A percentile compares a stretch with the other conserved stretches of the same genome.
These are phyloP conservation scores for Hawksworthiomyces lignivorus DNA, from an alignment of 2,329 filamentous ascomycete species.

Conservation along the genomic window DNA sequence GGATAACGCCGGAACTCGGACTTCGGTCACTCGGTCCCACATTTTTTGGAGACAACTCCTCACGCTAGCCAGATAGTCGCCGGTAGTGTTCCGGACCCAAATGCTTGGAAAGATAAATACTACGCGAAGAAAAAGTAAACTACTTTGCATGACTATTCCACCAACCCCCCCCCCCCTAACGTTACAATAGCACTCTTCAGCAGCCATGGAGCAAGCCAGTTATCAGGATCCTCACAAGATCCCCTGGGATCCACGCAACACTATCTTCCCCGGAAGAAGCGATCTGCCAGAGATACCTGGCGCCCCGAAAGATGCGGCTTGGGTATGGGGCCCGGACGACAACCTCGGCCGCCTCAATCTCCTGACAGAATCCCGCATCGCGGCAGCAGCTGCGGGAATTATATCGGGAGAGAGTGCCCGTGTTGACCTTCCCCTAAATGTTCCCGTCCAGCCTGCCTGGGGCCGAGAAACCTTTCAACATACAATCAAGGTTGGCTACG, in stretches of 20 bases:
- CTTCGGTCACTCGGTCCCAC: no score
- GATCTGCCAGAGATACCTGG: neutral
- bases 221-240: neutral
- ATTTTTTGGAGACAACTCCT: no score
- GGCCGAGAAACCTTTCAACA: constrained; percentile 5
- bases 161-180: no score
- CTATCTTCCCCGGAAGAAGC: neutral
- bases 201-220: neutral
- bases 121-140: no score
- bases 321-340: constrained; percentile 35
- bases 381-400: constrained; percentile 36
- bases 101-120: no score
- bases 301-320: constrained; percentile 1
- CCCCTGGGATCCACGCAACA: constrained; percentile 1
- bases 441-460: constrained; percentile 6
- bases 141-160: no score
- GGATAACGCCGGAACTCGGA: no score
- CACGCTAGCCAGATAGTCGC: no score
- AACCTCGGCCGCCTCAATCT: constrained; percentile 42
- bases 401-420: constrained; percentile 29
- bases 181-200: no score
- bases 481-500: neutral
- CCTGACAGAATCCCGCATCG: constrained; percentile 36
- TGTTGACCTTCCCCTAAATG: constrained; percentile 32
- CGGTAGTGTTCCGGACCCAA: no score